Conservation (phyloP, 805 yeast species). For the Candida railenensis region DNA sequence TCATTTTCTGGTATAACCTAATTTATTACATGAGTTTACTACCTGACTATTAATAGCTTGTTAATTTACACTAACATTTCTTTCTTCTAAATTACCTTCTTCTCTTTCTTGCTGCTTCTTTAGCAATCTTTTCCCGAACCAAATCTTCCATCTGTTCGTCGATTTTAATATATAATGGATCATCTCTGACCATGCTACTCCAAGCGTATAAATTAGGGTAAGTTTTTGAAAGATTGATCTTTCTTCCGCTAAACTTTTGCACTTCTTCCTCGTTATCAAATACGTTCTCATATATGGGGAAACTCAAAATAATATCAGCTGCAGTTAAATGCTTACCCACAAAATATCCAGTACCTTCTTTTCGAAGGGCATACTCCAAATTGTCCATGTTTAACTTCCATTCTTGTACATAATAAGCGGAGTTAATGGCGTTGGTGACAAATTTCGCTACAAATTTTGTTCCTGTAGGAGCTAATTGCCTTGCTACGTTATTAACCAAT, state of each 20-base stretch:
- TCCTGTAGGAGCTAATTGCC: slow-evolving; percentile 47
- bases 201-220: slow-evolving; percentile 40
- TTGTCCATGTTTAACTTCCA: slow-evolving; percentile 31
- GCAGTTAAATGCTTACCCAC: slow-evolving; percentile 37
- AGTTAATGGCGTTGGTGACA: slow-evolving; percentile 46
- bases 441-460: slow-evolving; percentile 41
- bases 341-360: slow-evolving; percentile 32
- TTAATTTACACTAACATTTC: neutral
- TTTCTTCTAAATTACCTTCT: neutral
- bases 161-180: slow-evolving; percentile 32
- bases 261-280: slow-evolving; percentile 38
- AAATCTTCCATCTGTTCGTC: slow-evolving; percentile 30
- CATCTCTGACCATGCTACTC: slow-evolving; percentile 29
- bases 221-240: slow-evolving; percentile 25
- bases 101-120: neutral
- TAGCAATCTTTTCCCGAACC: slow-evolving; percentile 16
- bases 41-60: too few relatives aligned
- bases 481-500: slow-evolving; percentile 40
- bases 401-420: slow-evolving; percentile 50
- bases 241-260: slow-evolving; percentile 32
- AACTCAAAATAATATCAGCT: slow-evolving; percentile 38
- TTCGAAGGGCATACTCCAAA: slow-evolving; percentile 22
- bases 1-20: too few relatives aligned
- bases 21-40: too few relatives aligned
- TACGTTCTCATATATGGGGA: slow-evolving; percentile 34